phyloP scores from a whole-genome alignment of 2,329 filamentous ascomycete genomes.

The Exophiala aquamarina region DNA sequence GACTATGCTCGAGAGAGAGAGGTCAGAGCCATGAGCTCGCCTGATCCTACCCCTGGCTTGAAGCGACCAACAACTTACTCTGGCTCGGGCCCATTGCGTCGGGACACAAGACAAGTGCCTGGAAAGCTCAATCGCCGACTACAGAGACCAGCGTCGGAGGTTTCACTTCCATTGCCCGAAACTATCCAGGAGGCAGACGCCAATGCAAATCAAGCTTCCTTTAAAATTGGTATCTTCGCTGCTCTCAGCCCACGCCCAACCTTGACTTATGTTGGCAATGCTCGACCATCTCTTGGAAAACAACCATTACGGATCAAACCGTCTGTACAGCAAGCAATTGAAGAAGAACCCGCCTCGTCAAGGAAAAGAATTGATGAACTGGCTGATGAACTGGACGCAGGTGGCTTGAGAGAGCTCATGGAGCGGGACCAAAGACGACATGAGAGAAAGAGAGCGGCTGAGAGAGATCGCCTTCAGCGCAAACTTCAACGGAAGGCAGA shows the following conservation, averaged over 20 bases:
- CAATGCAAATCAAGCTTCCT: slow-evolving; percentile 71
- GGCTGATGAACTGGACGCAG: slow-evolving; percentile 81
- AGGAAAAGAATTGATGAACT: slow-evolving; percentile 67
- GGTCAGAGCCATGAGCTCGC: slow-evolving; percentile 78
- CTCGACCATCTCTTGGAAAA: slow-evolving; percentile 54
- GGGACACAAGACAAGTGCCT: slow-evolving; percentile 64
- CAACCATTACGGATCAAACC: slow-evolving; percentile 26
- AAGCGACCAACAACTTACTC: slow-evolving; percentile 61
- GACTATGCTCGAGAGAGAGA: slow-evolving; percentile 81
- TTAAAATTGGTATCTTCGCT: slow-evolving; percentile 75
- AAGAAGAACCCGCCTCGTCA: slow-evolving; percentile 58
- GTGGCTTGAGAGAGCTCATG: slow-evolving; percentile 82
- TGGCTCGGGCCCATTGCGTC: slow-evolving; percentile 58
- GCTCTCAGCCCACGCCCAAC: slow-evolving; percentile 84
- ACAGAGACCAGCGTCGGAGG: slow-evolving; percentile 66
- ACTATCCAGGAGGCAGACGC: slow-evolving; percentile 73
- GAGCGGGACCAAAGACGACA: slow-evolving; percentile 81
- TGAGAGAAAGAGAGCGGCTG: slow-evolving; percentile 71
- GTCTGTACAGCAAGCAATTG: slow-evolving; percentile 48
- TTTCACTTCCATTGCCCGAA: slow-evolving; percentile 71
- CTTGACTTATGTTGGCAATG: slow-evolving; percentile 69
- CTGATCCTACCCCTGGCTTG: slow-evolving; percentile 62
- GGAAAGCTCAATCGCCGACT: slow-evolving; percentile 56
- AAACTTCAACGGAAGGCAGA: slow-evolving; percentile 49
- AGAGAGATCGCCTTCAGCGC: slow-evolving; percentile 61